Base-by-base conservation (phyloP, 2,329 filamentous ascomycete genomes). In the Incumbomyces delicatus region DNA sequence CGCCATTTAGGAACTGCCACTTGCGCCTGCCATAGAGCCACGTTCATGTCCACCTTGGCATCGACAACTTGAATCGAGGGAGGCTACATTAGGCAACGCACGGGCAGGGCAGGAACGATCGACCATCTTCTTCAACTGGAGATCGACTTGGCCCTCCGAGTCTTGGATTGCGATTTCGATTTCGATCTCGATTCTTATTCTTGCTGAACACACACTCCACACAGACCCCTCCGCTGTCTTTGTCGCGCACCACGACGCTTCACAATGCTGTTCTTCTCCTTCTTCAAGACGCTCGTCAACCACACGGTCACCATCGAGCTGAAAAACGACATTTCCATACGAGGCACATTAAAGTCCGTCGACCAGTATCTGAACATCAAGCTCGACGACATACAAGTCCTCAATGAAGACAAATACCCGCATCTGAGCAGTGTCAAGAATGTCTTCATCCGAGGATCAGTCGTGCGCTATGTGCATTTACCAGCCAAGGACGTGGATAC, bases 291-390 rank as follows among this genome's bases (percentile, higher is more conserved):
- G 45, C 85, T 96, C 61, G 94, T 95, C 65, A 92, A 95, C 73
- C 85, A 92, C 58, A 83, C 94, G 73, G 89, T 98, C 62, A 96
- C 89, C 39, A 88, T 98, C 64, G 92, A 98, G 74, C 85, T 98
- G 66, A 98, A 98, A 72, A 98, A 98, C 67, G 92, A 98, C 70
- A 94, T 98, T 59, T 88, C 89, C 64, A 94, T 98, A 66, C 86
- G 87, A 60, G 92, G 92, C 56, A 94, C 83, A 31, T 76, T 98
- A 57, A 98, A 96, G 75, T 94, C 86, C 62, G 90, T 98, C 57
- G 92, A 98, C 66, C 92, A 96, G 72, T 98, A 94, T 70, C 80
- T 98, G 62, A 98, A 98, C 71, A 95, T 98, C 71, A 96, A 96
- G 74, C 80, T 98, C 42, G 92, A 98, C 62, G 87, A 95, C 62